Conservation (phyloP, 2,329 filamentous ascomycete genomes). For the Nothophoma quercina region DNA sequence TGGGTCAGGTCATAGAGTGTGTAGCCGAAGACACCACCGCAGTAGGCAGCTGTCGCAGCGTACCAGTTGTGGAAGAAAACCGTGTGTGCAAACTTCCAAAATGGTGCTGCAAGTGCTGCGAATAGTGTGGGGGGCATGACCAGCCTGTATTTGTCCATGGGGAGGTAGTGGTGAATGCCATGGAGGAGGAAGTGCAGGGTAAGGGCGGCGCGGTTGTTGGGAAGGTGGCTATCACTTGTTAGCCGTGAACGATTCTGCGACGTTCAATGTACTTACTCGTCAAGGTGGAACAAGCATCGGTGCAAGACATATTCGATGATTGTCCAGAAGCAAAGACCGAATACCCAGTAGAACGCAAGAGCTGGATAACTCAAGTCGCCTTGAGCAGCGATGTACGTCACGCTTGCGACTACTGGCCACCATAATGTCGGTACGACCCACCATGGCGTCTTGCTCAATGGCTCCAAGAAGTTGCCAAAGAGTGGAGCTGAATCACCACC, state of each 20-base stretch:
- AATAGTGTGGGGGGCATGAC: constrained; percentile 97
- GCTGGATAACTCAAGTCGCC: constrained; percentile 62
- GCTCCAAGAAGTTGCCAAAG: constrained; percentile 98
- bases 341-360: constrained; percentile 68
- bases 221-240: constrained; percentile 71
- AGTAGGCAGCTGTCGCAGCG: constrained; percentile 78
- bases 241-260: constrained; percentile 32
- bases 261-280: constrained; percentile 69
- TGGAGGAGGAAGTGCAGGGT: constrained; percentile 93
- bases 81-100: constrained; percentile 88
- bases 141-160: constrained; percentile 97
- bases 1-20: constrained; percentile 97
- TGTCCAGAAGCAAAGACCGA: constrained; percentile 84
- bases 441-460: constrained; percentile 94
- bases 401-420: constrained; percentile 81
- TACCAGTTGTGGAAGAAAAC: constrained; percentile 88
- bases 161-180: constrained; percentile 96
- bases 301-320: constrained; percentile 89
- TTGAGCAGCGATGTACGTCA: constrained; percentile 67
- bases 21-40: constrained; percentile 93
- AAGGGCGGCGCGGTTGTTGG: constrained; percentile 87
- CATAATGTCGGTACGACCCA: constrained; percentile 85
- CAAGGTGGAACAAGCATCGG: constrained; percentile 91
- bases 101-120: constrained; percentile 80
- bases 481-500: constrained; percentile 90